Percentiles rank a stretch among this genome's conserved stretches.
Conservation (phyloP, 306 rosid genomes). For the Lithocarpus polystachyus region DNA sequence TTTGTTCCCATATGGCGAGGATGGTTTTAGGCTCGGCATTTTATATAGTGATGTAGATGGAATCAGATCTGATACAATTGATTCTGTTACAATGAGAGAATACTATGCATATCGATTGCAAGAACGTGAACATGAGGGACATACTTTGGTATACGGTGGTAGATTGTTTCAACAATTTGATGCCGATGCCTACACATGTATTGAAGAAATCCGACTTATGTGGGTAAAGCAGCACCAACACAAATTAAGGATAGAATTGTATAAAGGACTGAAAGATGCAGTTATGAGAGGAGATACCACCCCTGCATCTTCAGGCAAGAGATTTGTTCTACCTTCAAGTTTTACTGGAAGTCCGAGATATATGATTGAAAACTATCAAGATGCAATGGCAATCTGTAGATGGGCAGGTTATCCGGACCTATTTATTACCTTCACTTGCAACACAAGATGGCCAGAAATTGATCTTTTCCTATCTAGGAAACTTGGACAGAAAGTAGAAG, state of each 20-base stretch:
- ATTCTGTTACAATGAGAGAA: not conserved
- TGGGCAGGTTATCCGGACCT: not conserved
- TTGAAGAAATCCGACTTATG: no score
- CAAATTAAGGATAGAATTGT: not conserved
- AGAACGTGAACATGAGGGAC: not conserved
- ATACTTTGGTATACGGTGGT: not conserved
- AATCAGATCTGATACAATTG: not conserved
- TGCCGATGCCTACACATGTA: not conserved
- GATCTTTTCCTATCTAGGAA: not conserved
- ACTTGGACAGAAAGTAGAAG: no score
- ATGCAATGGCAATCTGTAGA: not conserved
- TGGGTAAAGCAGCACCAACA: no score
- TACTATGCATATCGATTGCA: not conserved
- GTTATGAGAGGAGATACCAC: not conserved
- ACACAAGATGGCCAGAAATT: not conserved
- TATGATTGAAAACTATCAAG: not conserved
- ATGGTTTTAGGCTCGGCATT: not conserved
- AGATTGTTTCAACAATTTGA: not conserved
- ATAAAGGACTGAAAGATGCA: not conserved
- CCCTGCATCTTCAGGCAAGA: not conserved
- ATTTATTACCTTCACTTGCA: not conserved
- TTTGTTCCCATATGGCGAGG: not conserved
- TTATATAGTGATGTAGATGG: not conserved
- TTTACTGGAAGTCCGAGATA: not conserved
- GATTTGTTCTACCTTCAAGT: not conserved